A percentile compares a stretch with the other conserved stretches of the same genome.
Evolutionary conservation across 1,139 yeast genomes (phyloP).

Genomic region (Lipomyces yarrowii): DNA sequence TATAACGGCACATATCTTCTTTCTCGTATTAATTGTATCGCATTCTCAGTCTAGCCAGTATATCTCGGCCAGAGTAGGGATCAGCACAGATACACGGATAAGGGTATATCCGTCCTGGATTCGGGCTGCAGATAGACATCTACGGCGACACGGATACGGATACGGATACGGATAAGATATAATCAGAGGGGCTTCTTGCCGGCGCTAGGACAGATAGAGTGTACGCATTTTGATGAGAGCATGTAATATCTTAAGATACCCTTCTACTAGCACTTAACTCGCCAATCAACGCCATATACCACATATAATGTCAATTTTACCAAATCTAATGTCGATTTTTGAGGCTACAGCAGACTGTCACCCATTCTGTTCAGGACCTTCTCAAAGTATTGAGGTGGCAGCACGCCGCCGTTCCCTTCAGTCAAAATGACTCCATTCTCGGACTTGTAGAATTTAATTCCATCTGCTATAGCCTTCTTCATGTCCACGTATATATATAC

Average conservation of each 20-base stretch:
- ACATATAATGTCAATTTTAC: neutral
- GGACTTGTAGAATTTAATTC: constrained; percentile 63
- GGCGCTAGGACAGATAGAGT: no score
- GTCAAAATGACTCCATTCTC: constrained; percentile 76
- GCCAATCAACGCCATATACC: neutral
- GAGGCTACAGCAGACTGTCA: neutral
- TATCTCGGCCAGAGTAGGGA: neutral
- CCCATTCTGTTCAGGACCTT: constrained; percentile 17
- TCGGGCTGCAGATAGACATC: neutral
- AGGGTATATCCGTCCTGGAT: neutral
- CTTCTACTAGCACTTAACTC: neutral
- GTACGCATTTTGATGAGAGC: no score
- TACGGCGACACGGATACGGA: no score
- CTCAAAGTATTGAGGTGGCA: constrained; percentile 21
- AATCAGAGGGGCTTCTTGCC: no score
- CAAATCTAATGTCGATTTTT: neutral
- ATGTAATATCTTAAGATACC: no score
- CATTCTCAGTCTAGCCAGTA: no score
- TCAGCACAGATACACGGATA: neutral
- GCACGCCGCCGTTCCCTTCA: constrained; percentile 47
- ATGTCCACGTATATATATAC: constrained; percentile 67
- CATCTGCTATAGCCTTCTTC: constrained; percentile 48
- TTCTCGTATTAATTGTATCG: no score
- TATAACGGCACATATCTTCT: no score
- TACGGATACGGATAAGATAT: no score